Conservation (phyloP, 2,329 filamentous ascomycete genomes). For the Colletotrichum endophyticum region DNA sequence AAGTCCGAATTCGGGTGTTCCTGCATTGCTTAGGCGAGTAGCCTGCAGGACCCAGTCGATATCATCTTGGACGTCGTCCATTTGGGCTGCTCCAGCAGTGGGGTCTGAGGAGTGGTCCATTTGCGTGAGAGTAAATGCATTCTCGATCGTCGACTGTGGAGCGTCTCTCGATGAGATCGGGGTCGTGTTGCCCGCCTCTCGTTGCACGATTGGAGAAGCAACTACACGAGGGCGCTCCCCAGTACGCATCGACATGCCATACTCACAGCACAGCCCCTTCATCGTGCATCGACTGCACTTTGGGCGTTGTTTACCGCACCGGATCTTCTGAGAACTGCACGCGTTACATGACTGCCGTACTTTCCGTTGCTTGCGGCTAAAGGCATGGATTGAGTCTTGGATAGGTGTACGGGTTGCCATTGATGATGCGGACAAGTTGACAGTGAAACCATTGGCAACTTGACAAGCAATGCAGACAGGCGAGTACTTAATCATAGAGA, state of each 20-base stretch:
- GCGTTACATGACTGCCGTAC: constrained; percentile 3
- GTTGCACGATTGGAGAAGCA: neutral
- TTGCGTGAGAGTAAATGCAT: neutral
- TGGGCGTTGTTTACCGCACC: neutral
- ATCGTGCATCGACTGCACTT: neutral
- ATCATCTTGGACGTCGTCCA: neutral
- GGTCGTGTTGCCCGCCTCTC: neutral
- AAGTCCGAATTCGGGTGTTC: neutral
- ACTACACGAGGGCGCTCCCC: neutral
- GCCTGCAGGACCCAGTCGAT: neutral
- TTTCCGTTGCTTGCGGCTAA: neutral
- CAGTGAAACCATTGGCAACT: neutral
- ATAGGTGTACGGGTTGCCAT: neutral
- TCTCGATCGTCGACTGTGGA: neutral
- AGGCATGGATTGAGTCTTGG: neutral
- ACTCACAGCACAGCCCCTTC: neutral
- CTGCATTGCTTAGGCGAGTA: neutral
- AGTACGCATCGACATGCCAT: constrained; percentile 3
- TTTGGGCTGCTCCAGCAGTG: neutral
- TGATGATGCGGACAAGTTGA: neutral
- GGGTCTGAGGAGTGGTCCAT: neutral
- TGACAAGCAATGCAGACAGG: neutral
- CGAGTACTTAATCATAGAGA: neutral
- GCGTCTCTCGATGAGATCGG: neutral
- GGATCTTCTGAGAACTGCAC: constrained; percentile 4